Conservation (phyloP, 1,284 basidiomycete genomes). For the Ceratobasidium sp. region DNA sequence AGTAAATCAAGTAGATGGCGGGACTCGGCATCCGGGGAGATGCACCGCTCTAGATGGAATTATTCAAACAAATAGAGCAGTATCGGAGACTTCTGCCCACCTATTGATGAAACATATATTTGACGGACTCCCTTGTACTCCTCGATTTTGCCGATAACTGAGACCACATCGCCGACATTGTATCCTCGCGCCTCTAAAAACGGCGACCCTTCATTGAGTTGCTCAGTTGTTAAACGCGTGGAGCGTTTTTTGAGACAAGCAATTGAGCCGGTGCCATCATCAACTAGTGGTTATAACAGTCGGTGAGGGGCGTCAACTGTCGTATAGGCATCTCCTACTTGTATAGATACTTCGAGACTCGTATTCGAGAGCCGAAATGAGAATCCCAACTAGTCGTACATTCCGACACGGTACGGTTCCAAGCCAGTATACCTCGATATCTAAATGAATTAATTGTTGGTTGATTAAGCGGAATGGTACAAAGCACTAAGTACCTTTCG, state of each 20-base stretch:
- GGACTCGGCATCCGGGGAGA: slow-evolving; percentile 23
- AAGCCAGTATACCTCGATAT: slow-evolving; percentile 33
- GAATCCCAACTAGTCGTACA: slow-evolving; percentile 18
- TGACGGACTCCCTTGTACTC: slow-evolving; percentile 8
- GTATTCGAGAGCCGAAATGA: slow-evolving; percentile 17
- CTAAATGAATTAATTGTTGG: background rate
- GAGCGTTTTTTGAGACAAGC: slow-evolving; percentile 23
- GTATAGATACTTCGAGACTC: slow-evolving; percentile 31
- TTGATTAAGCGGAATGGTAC: background rate
- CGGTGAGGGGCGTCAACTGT: background rate
- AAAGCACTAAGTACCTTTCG: slow-evolving; percentile 16
- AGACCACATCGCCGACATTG: slow-evolving; percentile 21
- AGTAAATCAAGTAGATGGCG: slow-evolving; percentile 29
- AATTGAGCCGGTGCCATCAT: slow-evolving; percentile 34
- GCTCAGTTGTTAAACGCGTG: background rate
- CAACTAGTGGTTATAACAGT: slow-evolving; percentile 5
- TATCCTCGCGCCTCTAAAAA: slow-evolving; percentile 6
- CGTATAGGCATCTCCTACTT: background rate
- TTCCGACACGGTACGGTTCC: slow-evolving; percentile 30
- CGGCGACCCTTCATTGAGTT: slow-evolving; percentile 8
- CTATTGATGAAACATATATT: slow-evolving; percentile 23
- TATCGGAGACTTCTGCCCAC: background rate
- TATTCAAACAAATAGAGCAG: background rate
- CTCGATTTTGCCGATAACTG: slow-evolving; percentile 26
- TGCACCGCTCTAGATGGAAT: slow-evolving; percentile 1